Evolutionary conservation across 2,329 filamentous ascomycete genomes (phyloP), one percentile per base, ranked within the genome.

Genomic region (Ampelomyces quisqualis): DNA sequence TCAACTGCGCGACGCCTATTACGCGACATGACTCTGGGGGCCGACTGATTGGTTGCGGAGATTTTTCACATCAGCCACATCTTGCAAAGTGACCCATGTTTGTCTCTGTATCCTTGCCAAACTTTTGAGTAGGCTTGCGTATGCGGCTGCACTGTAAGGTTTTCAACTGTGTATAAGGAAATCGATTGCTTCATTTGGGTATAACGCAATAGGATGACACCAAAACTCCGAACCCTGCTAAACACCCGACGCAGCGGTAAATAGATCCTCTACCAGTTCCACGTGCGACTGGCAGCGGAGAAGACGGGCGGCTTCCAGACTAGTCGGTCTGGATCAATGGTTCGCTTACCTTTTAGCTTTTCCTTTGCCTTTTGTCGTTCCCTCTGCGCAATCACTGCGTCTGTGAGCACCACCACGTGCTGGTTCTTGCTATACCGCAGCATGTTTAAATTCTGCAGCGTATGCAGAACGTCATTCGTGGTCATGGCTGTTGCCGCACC

Each of bases 231-330:
- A 19, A 11, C 15, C 29, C 29, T 11, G 15, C 14, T 18, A 30
- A 14, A 19, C 5, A 5, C 4, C 11, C 3, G 8, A 5, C 17
- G 15, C n/a, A n/a, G n/a, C n/a, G n/a, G n/a, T n/a, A 30, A 8
- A 6, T 5, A 7, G 9, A 34, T 17, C 11, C 7, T 32, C 24
- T 40, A 96, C 91, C 91, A 97, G 47, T 90, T 94, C 93, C 93
- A 97, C 9, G 91, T 97, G 57, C 91, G 79, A 55, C 82, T 88
- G 10, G 86, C 88, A 1, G 91, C 90, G 18, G 86, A 90, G 63
- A 97, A 97, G 0, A 96, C 87, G 0, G 93, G 93, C 8, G 93
- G 91, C 69, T 95, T 97, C 93, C 93, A 98, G 60, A 90, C 85
- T 42, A 98, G 82, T 58, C 80, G 79, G 14, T 81, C 78, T 0